phyloP scores from a whole-genome alignment of 345 rosid species.

The Citropsis articulata region DNA sequence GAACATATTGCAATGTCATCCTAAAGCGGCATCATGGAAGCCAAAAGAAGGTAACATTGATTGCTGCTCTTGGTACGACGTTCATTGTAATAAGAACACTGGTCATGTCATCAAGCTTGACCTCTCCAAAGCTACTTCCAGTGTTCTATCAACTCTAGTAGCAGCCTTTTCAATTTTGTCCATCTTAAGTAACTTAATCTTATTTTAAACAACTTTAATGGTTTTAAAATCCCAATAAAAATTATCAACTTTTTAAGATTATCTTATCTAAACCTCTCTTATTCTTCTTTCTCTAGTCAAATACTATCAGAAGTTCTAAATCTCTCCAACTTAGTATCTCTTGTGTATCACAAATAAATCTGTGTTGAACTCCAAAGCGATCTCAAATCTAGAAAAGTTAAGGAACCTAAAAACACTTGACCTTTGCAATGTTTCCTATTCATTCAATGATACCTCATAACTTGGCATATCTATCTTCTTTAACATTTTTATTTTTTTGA shows the following conservation, averaged over 20 bases:
- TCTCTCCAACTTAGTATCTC: neutral
- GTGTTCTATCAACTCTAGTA: too few species aligned
- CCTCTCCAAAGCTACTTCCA: too few species aligned
- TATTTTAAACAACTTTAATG: neutral
- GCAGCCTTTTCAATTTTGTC: neutral
- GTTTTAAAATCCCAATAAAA: neutral
- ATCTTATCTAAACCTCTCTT: neutral
- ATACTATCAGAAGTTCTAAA: neutral
- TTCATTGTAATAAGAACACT: neutral
- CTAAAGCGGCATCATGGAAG: neutral
- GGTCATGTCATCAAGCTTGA: neutral
- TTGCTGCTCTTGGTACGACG: constrained; percentile 3
- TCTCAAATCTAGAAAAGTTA: neutral
- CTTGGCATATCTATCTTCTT: neutral
- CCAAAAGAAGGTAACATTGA: neutral
- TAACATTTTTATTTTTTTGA: neutral
- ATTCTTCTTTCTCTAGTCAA: neutral
- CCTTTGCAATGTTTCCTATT: neutral
- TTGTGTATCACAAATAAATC: constrained; percentile 3
- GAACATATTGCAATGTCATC: too few species aligned
- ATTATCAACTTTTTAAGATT: neutral
- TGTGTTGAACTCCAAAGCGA: neutral
- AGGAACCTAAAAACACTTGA: constrained; percentile 4
- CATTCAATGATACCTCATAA: neutral
- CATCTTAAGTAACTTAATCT: neutral